These are phyloP conservation scores for Solanum tacnaense DNA, from an alignment of 257 asterid species.

Conservation along the genomic window DNA sequence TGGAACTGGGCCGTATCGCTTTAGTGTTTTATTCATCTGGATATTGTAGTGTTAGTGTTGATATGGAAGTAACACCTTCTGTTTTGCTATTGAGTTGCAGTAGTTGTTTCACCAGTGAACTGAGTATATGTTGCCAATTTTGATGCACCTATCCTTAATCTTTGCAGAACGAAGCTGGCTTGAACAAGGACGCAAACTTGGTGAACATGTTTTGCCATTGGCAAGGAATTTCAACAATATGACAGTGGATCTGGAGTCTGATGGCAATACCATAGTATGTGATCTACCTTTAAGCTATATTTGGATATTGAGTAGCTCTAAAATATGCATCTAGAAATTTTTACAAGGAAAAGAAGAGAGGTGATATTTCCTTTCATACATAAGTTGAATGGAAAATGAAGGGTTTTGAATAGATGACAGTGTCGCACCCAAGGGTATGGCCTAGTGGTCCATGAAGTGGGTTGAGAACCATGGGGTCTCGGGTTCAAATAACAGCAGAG, in stretches of 20 bases:
- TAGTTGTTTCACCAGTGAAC: neutral
- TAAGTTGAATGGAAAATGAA: neutral
- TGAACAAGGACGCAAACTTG: slow-evolving; percentile 86
- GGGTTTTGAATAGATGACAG: neutral
- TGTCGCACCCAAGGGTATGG: neutral
- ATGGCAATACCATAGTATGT: slow-evolving; percentile 45
- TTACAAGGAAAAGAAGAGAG: neutral
- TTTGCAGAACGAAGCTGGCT: slow-evolving; percentile 78
- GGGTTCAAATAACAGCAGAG: neutral
- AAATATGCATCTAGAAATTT: neutral
- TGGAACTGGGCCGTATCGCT: neutral
- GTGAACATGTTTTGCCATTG: slow-evolving; percentile 93
- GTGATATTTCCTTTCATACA: neutral
- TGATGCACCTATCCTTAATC: neutral
- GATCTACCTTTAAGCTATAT: slow-evolving; percentile 5
- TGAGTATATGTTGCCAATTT: neutral
- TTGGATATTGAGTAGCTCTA: neutral
- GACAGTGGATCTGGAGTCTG: slow-evolving; percentile 68
- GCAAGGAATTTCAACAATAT: slow-evolving; percentile 84
- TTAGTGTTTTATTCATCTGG: neutral
- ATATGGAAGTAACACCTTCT: neutral
- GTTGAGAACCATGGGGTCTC: neutral
- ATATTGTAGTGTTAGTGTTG: neutral
- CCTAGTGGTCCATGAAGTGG: neutral
- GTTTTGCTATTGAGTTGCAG: neutral